Conservation (phyloP, 257 asterid genomes). For the Solanum habrochaites region DNA sequence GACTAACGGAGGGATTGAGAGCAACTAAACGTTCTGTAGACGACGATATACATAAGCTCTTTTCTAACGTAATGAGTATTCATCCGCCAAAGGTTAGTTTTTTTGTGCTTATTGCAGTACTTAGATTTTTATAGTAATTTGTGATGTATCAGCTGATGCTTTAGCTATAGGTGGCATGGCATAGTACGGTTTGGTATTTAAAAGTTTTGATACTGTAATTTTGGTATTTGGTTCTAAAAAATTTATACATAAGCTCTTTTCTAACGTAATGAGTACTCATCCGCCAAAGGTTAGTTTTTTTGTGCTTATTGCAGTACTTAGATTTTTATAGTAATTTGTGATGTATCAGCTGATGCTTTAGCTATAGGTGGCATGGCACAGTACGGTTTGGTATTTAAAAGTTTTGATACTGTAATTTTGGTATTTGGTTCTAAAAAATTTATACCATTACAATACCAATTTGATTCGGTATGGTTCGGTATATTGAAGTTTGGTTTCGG, state of each 20-base stretch:
- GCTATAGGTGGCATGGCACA: not conserved
- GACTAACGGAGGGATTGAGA: constrained; percentile 69
- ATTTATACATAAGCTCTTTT: constrained; percentile 62
- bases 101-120: not conserved
- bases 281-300: constrained; percentile 64
- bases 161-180: not conserved
- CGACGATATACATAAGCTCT: constrained; percentile 63
- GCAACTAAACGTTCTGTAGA: constrained; percentile 48
- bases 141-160: not conserved
- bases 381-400: too few species aligned
- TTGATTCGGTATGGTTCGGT: too few species aligned
- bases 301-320: not conserved
- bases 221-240: too few species aligned
- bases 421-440: too few species aligned
- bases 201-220: too few species aligned
- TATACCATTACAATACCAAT: too few species aligned
- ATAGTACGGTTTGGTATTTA: too few species aligned
- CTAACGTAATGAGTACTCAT: constrained; percentile 48
- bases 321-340: not conserved
- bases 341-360: not conserved
- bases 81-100: constrained; percentile 66
- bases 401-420: too few species aligned
- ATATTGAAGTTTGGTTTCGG: too few species aligned
- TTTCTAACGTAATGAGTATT: constrained; percentile 57
- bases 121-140: not conserved